Conservation (phyloP, 176 grass and related monocot species). For the Thalia dealbata region DNA sequence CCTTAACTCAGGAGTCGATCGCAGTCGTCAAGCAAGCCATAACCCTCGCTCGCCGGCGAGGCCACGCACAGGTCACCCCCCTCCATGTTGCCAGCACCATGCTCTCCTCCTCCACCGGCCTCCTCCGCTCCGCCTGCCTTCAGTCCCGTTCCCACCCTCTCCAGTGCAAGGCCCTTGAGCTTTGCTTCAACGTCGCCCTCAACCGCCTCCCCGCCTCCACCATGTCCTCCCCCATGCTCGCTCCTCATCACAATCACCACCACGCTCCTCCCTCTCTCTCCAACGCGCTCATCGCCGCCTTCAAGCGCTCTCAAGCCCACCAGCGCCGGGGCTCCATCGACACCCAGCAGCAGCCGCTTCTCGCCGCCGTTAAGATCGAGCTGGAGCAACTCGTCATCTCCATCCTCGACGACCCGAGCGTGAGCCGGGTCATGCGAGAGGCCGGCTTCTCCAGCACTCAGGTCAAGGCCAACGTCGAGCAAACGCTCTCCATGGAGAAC, state of each 20-base stretch:
- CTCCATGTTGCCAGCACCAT: constrained; percentile 91
- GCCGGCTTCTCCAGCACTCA: constrained; percentile 94
- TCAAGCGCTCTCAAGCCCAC: constrained; percentile 91
- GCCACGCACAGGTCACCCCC: constrained; percentile 88
- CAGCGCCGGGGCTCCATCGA: constrained; percentile 72
- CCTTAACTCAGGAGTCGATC: constrained; percentile 61
- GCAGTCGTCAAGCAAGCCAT: constrained; percentile 70
- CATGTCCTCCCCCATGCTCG: constrained; percentile 25
- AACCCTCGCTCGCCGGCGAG: constrained; percentile 52
- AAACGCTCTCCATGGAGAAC: constrained; percentile 35
- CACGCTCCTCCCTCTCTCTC: constrained; percentile 62
- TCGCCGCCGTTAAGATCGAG: constrained; percentile 77
- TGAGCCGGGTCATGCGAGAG: constrained; percentile 93
- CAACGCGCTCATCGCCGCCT: constrained; percentile 85
- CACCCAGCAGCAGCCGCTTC: constrained; percentile 68
- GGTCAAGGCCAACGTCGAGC: constrained; percentile 84
- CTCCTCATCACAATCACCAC: constrained; percentile 30
- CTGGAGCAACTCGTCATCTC: constrained; percentile 88
- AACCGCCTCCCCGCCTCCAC: constrained; percentile 70
- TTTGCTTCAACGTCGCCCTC: constrained; percentile 94
- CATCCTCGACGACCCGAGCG: constrained; percentile 93
- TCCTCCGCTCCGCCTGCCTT: constrained; percentile 67
- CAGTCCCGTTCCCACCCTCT: constrained; percentile 80
- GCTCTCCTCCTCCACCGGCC: constrained; percentile 52
- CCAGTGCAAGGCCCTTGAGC: constrained; percentile 91